Evolutionary conservation across 257 asterid species (phyloP).

Genomic region (Henckelia pumila): DNA sequence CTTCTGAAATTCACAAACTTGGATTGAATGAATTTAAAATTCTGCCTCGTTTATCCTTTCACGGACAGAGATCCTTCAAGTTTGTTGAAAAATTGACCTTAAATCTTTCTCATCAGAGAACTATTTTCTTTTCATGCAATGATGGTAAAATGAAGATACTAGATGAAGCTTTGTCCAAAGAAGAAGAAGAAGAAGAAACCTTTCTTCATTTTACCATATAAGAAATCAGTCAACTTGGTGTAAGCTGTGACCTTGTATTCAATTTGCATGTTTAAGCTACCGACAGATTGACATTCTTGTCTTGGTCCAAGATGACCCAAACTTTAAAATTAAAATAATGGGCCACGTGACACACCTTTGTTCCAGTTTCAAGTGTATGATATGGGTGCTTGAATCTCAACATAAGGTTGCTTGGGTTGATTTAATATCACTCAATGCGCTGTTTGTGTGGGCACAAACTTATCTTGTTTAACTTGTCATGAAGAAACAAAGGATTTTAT

Average conservation of each 20-base stretch:
- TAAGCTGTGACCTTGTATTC: neutral
- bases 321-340: neutral
- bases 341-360: neutral
- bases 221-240: neutral
- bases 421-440: slow-evolving; percentile 12
- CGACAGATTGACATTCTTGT: neutral
- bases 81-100: neutral
- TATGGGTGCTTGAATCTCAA: neutral
- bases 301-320: neutral
- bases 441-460: slow-evolving; percentile 2
- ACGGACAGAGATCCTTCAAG: neutral
- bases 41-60: neutral
- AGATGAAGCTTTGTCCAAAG: neutral
- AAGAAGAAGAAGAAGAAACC: no score
- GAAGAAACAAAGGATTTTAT: slow-evolving; percentile 2
- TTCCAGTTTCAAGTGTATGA: neutral
- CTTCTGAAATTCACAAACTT: slow-evolving; percentile 7
- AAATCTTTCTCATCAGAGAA: slow-evolving; percentile 4
- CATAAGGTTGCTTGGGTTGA: neutral
- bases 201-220: no score
- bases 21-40: neutral
- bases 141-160: neutral
- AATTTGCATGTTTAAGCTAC: no score
- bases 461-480: slow-evolving; percentile 12
- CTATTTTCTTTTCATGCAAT: neutral